phyloP scores from a whole-genome alignment of 202 grass and related monocot species.

The Carex sylvatica region DNA sequence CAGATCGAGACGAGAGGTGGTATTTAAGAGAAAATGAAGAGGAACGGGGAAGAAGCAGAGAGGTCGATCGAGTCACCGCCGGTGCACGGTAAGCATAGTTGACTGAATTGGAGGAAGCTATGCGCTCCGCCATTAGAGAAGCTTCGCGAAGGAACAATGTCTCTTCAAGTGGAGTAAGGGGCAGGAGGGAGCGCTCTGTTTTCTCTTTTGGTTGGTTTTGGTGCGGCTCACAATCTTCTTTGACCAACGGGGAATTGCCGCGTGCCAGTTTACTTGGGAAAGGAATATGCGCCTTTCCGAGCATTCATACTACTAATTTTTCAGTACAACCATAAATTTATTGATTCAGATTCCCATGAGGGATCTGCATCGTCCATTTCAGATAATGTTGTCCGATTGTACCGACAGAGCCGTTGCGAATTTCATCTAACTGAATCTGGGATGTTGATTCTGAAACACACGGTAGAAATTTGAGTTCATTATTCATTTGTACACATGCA shows the following conservation, averaged over 20 bases:
- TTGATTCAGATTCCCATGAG: neutral
- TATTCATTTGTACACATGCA: neutral
- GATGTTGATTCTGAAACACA: neutral
- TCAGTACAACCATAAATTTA: neutral
- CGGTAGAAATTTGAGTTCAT: neutral
- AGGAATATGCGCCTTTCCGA: neutral
- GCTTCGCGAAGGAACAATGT: slow-evolving; percentile 19
- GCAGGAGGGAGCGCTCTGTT: slow-evolving; percentile 28
- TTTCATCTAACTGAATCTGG: neutral
- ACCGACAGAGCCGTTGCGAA: neutral
- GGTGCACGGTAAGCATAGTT: slow-evolving; percentile 17
- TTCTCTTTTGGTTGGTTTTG: slow-evolving; percentile 4
- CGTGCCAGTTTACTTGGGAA: neutral
- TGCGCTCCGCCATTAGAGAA: slow-evolving; percentile 55
- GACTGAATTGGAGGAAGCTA: slow-evolving; percentile 36
- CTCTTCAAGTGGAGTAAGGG: slow-evolving; percentile 8
- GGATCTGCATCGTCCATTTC: neutral
- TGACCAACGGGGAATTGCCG: slow-evolving; percentile 10
- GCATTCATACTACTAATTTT: neutral
- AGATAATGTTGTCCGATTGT: neutral
- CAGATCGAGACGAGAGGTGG: neutral
- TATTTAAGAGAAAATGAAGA: slow-evolving; percentile 26
- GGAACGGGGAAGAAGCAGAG: slow-evolving; percentile 8
- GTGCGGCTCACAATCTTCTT: neutral
- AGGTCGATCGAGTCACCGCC: slow-evolving; percentile 14